Base-by-base conservation (phyloP, 1,284 basidiomycete species). In the Butyriboletus regius region DNA sequence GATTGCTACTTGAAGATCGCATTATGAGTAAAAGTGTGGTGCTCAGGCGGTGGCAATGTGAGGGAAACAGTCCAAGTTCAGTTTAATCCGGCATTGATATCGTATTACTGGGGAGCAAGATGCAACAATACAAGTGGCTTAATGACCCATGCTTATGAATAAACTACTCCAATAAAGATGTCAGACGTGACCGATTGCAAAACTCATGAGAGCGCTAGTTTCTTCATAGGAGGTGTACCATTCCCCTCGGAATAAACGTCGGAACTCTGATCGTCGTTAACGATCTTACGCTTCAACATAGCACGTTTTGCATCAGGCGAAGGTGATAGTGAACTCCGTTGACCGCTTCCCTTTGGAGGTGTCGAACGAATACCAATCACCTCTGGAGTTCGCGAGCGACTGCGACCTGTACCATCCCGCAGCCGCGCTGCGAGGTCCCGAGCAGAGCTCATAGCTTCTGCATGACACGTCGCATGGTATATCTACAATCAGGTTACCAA, bases 401-500 rank as follows among this genome's bases (percentile, higher is more conserved):
- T 87, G 54, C 77, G 74, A 61, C 74, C 72, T 39, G 73, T 67
- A 60, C 82, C 82, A 70, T 70, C 78, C 54, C 81, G 80, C 57
- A 89, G 64, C 43, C 84, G 78, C 8, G 78, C 76, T 38, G 79
- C 85, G 44, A 88, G 68, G 60, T 67, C 82, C 58, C 75, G 79
- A 48, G 79, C 77, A 48, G 82, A 81, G 34, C 69, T 69, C 43
- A 78, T 64, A 18, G 86, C 84, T 63, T 95, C 91, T 26, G 88
- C 85, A 67, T 88, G 83, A 69, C 92, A 95, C 4, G 91, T 94
- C 38, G 92, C 91, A 71, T 96, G 92, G 65, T 83, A 95, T 61
- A 94, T 80, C 83, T 89, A 57, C 15, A 35, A 13, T 35, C 39
- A 34, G 10, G 36, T 51, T 17, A 52, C 32, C 17, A 36, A 43